Conservation (phyloP, 768 basidiomycete species). For the Hemileccinum impolitum region DNA sequence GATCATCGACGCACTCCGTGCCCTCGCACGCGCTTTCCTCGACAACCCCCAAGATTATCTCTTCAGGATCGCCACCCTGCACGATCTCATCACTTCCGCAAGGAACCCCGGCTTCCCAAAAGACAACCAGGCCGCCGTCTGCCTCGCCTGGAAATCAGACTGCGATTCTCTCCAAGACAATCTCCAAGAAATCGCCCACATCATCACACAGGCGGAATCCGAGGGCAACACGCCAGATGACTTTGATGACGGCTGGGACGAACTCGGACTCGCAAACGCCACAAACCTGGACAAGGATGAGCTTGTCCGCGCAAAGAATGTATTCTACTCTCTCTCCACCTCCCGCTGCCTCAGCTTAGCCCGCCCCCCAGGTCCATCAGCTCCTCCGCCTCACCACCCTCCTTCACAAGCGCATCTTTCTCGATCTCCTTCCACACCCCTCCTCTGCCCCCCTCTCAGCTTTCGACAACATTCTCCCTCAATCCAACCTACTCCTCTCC, state of each 20-base stretch:
- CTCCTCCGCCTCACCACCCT: slow-evolving; percentile 57
- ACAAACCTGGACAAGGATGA: slow-evolving; percentile 48
- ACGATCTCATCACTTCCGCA: slow-evolving; percentile 55
- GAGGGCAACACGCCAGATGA: slow-evolving; percentile 24
- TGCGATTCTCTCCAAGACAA: slow-evolving; percentile 60
- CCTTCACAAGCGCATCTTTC: slow-evolving; percentile 58
- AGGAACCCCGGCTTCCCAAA: slow-evolving; percentile 47
- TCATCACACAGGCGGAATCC: slow-evolving; percentile 42
- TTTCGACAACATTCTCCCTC: slow-evolving; percentile 51
- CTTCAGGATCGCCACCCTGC: slow-evolving; percentile 54
- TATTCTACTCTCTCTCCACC: slow-evolving; percentile 24
- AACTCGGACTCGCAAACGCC: slow-evolving; percentile 47
- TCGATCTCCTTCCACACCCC: slow-evolving; percentile 44
- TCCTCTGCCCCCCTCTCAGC: slow-evolving; percentile 22
- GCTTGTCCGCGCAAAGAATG: slow-evolving; percentile 57
- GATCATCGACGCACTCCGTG: slow-evolving; percentile 42
- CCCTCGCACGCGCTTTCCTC: slow-evolving; percentile 45
- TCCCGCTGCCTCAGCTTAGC: slow-evolving; percentile 2
- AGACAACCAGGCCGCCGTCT: slow-evolving; percentile 57
- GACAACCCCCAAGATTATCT: slow-evolving; percentile 50
- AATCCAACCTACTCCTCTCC: slow-evolving; percentile 50
- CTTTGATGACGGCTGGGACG: slow-evolving; percentile 59
- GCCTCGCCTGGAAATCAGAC: slow-evolving; percentile 48
- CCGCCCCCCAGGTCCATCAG: slow-evolving; percentile 46
- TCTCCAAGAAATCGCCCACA: slow-evolving; percentile 52